Percentiles rank a stretch among this genome's conserved stretches.
Evolutionary conservation across 441 rosid species (phyloP).

Genomic region (Syzygium syzygioides): DNA sequence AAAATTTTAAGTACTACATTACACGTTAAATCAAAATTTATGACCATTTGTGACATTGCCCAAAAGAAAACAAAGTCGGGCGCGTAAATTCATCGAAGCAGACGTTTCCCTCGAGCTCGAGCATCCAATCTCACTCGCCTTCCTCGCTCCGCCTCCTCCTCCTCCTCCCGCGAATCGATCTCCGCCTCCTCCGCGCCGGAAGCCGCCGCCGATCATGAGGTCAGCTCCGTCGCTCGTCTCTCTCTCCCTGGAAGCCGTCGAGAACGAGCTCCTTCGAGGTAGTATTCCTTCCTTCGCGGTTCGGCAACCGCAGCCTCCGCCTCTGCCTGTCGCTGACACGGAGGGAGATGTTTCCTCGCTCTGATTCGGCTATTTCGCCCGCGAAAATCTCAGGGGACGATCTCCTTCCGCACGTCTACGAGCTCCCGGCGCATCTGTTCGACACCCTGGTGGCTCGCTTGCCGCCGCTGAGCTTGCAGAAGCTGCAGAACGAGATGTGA

Average conservation of each 20-base stretch:
- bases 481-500: constrained; percentile 56
- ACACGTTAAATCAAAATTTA: no score
- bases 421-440: constrained; percentile 62
- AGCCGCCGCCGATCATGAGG: neutral
- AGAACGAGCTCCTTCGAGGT: constrained; percentile 43
- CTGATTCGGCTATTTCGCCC: neutral
- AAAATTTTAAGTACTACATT: no score
- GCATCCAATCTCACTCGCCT: neutral
- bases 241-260: constrained; percentile 38
- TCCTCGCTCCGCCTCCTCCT: neutral
- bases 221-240: constrained; percentile 44
- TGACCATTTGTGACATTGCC: no score
- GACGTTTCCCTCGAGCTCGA: neutral
- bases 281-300: neutral
- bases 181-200: neutral
- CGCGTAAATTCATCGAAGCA: neutral
- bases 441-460: constrained; percentile 35
- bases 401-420: constrained; percentile 34
- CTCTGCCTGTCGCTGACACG: neutral
- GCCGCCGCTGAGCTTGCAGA: constrained; percentile 67
- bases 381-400: constrained; percentile 32
- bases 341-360: neutral
- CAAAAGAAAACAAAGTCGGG: neutral
- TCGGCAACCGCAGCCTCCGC: neutral
- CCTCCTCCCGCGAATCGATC: neutral